Evolutionary conservation across 805 yeast genomes (phyloP), one percentile per base, ranked within the genome.

Genomic region (Teunomyces funiuensis): DNA sequence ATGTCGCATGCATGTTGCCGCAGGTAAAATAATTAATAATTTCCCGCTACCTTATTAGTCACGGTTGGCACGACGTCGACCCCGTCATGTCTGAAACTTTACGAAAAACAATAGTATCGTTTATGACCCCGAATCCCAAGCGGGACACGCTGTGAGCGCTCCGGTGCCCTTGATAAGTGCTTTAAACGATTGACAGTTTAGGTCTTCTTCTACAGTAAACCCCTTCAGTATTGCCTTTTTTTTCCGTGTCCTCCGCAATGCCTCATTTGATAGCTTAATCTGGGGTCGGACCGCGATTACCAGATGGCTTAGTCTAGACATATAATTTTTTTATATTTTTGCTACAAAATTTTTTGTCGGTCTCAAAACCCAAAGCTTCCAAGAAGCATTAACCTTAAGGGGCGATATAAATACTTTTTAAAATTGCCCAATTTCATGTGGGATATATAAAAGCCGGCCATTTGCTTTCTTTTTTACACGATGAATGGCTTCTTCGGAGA

Each of bases 371-470:
- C n/a, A 31, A 31, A 18, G 22, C 34, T 31, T 25, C 19, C 34
- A 15, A 31, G 19, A 18, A 31, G n/a, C 34, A 31, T 31, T 16
- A 31, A 20, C 25, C 34, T 20, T 31, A 18, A 31, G 34, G 34
- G 34, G 34, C 34, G 34, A 17, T 17, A 17, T 18, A 18, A 31
- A 31, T 31, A 11, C 34, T 31, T 31, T 31, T 31, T 31, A 31
- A 17, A 17, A 31, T 31, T 31, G 34, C 34, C 34, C 34, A 31
- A 31, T 31, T 31, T 31, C 34, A 31, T 31, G 19, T 31, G 34
- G 34, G 34, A 31, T 31, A 30, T 30, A 30, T 31, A 31, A 17
- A n/a, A 31, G 34, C 19, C 34, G 11, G 34, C 18, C 16, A n/a
- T 31, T 31, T 28, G 13, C 13, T 13, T 6, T 17, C 19, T 19